Base-by-base conservation (phyloP, 805 yeast genomes). In the Starmera quercuum region DNA sequence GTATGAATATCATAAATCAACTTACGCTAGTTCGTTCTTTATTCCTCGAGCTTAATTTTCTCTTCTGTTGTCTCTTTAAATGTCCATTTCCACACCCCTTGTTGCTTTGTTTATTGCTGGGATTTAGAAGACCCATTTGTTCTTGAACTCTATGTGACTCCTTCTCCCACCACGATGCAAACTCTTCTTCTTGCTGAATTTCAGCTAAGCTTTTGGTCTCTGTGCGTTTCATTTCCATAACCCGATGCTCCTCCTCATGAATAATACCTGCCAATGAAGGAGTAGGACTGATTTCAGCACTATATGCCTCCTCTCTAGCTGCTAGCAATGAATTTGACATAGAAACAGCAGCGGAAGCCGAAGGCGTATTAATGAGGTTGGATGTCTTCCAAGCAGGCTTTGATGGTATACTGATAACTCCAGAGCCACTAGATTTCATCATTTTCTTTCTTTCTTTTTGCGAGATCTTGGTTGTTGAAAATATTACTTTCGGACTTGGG, bases 151-250 rank as follows among this genome's bases (percentile, higher is more conserved):
- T 64, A n/a, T 64, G 64, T 35, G 85, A 68, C 49, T 87, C 95
- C 42, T 73, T 76, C 24, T 73, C 81, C 88, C 95, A 87, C 96
- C 96, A 87, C 39, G 62, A 69, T 20, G 79, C 87, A 61, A 87
- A 87, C 49, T 79, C 86, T 48, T 83, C 84, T 42, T 87, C 95
- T 43, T 78, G 79, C 49, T 78, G 80, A 30, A 82, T 71, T 37
- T 87, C 95, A 30, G 73, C 77, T 28, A 83, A 54, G 2, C 83
- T 65, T 35, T 64, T 64, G 10, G 55, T 42, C 20, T 56, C 55
- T 2, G 41, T 40, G 31, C 60, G 58, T 36, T 47, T 49, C 20
- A 45, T 46, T 32, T 54, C 56, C 41, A 61, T 62, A 4, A 57
- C 45, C 39, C 53, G 59, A 23, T 65, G 53, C 15, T 72, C 63